Evolutionary conservation across 108 stramenopile species (phyloP).

Genomic region (Phaeodactylum tricornutum): DNA sequence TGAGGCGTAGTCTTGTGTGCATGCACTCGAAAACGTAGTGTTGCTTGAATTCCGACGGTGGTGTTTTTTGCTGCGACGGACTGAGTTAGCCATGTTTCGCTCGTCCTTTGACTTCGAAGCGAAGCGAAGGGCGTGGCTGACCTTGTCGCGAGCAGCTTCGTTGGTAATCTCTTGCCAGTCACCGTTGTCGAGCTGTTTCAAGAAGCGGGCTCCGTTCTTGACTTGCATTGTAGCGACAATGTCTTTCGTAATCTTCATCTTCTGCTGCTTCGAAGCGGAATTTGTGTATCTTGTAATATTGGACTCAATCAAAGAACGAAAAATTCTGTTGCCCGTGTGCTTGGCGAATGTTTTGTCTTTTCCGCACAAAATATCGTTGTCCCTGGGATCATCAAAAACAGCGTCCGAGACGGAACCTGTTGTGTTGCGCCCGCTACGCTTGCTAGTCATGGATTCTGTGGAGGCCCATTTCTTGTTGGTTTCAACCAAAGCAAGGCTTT

Average conservation of each 20-base stretch:
- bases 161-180: slow-evolving; percentile 32
- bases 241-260: slow-evolving; percentile 33
- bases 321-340: slow-evolving; percentile 22
- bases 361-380: slow-evolving; percentile 29
- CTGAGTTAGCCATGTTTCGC: not conserved
- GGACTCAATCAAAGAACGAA: slow-evolving; percentile 17
- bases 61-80: not conserved
- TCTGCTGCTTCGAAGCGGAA: slow-evolving; percentile 34
- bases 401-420: too few relatives aligned
- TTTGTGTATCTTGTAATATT: slow-evolving; percentile 13
- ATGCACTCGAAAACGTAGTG: not conserved
- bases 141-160: slow-evolving; percentile 36
- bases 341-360: slow-evolving; percentile 25
- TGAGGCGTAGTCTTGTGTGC: not conserved
- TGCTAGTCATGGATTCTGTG: too few relatives aligned
- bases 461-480: too few relatives aligned
- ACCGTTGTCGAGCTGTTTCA: slow-evolving; percentile 14
- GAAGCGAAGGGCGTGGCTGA: slow-evolving; percentile 31
- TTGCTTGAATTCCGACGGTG: not conserved
- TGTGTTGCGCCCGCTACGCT: too few relatives aligned
- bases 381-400: too few relatives aligned
- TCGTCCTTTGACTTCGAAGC: slow-evolving; percentile 2
- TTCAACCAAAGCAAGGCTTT: too few relatives aligned
- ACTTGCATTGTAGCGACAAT: slow-evolving; percentile 18
- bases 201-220: slow-evolving; percentile 9